Evolutionary conservation across 202 grass and related monocot species (phyloP), one percentile per base, ranked within the genome.

Genomic region (Setaria viridis): DNA sequence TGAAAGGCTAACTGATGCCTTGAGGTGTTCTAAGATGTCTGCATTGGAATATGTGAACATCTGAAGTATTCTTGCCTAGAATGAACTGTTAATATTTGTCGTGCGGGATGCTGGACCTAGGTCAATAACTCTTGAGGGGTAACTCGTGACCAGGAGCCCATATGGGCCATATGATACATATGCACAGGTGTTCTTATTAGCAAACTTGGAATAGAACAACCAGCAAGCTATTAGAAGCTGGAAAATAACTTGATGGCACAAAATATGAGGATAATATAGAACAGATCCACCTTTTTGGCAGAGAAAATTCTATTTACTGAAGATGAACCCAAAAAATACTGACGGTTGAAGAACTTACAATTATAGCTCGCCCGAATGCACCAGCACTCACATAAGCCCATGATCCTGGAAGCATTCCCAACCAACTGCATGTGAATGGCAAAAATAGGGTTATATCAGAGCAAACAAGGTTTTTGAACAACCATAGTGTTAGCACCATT

Each of bases 341-440:
- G 1, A 59, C 1, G 35, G n/a, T 58, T 72, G 42, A 80, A 30
- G 62, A 93, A 87, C 97, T 93, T 85, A 99, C 97, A 84, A 99
- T 99, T 86, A 99, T 90, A 76, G 93, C 97, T 90, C 97, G 79
- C 34, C 97, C 97, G 62, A 99, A 99, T 90, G 97, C 97, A 88
- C 93, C 97, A 85, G 97, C 97, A 66, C 97, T 99, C 55, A 99
- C 97, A 90, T 99, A 99, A 72, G 97, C 97, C 97, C 97, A 99
- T 64, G 97, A 85, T 79, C 97, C 97, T 70, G 97, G 97, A 90
- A 99, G 97, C 97, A 99, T 99, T 60, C 97, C 97, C 87, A 99
- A 90, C 97, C 97, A 99, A 94, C 97, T 99, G 80, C 70, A 82
- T 13, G 10, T 16, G 16, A 85, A 74, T 70, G 75, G 70, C 46